Evolutionary conservation across 1,139 yeast genomes (phyloP).

Genomic region (Blastobotrys persicus): DNA sequence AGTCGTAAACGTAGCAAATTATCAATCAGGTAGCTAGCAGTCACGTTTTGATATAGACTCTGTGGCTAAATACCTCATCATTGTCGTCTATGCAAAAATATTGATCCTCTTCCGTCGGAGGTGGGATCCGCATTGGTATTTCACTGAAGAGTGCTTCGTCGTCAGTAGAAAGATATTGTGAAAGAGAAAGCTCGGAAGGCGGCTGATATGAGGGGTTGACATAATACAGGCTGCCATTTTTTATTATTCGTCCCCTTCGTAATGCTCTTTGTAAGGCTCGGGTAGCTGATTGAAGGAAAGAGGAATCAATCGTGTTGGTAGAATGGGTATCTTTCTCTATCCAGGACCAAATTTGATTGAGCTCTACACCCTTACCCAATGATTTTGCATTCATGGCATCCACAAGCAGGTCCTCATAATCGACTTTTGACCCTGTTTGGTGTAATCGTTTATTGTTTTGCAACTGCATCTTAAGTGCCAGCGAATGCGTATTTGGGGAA

Average conservation of each 20-base stretch:
- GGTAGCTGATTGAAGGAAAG: slow-evolving; percentile 39
- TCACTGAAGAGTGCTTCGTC: slow-evolving; percentile 40
- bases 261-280: slow-evolving; percentile 40
- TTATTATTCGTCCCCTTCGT: slow-evolving; percentile 37
- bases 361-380: slow-evolving; percentile 36
- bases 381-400: slow-evolving; percentile 37
- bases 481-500: slow-evolving; percentile 38
- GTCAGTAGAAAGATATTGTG: slow-evolving; percentile 38
- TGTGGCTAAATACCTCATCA: slow-evolving; percentile 36
- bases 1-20: too few relatives aligned
- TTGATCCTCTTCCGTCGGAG: slow-evolving; percentile 35
- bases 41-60: slow-evolving; percentile 22
- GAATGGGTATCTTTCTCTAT: slow-evolving; percentile 34
- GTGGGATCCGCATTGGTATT: slow-evolving; percentile 37
- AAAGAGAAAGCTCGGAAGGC: slow-evolving; percentile 37
- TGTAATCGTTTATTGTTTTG: slow-evolving; percentile 36
- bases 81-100: slow-evolving; percentile 37
- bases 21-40: neutral
- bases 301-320: slow-evolving; percentile 34
- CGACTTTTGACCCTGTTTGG: slow-evolving; percentile 28
- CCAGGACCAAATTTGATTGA: slow-evolving; percentile 38
- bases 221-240: slow-evolving; percentile 33
- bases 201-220: slow-evolving; percentile 38
- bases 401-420: slow-evolving; percentile 38
- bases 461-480: slow-evolving; percentile 38